A percentile compares a stretch with the other conserved stretches of the same genome.
Conservation (phyloP, 495 filamentous ascomycete genomes). For the Annulohypoxylon moriforme region DNA sequence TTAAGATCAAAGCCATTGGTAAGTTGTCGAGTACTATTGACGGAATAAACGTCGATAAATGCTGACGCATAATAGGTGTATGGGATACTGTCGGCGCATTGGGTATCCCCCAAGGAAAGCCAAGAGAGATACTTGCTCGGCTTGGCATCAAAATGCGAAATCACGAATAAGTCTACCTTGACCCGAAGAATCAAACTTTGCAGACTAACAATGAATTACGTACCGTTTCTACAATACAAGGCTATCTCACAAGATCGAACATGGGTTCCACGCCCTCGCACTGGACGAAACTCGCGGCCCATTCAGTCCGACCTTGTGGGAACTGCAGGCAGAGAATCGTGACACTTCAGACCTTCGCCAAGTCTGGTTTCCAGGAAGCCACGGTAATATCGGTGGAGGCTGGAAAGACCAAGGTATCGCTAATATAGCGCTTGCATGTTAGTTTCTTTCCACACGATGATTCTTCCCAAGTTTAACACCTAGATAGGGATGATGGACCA, state of each 20-base stretch:
- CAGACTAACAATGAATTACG: slow-evolving; percentile 40
- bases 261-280: slow-evolving; percentile 80
- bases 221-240: slow-evolving; percentile 70
- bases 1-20: slow-evolving; percentile 63
- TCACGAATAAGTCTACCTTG: slow-evolving; percentile 55
- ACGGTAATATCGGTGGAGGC: slow-evolving; percentile 74
- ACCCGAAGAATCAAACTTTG: background rate
- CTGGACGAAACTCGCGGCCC: slow-evolving; percentile 73
- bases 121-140: slow-evolving; percentile 32
- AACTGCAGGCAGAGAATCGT: slow-evolving; percentile 50
- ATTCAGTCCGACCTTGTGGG: slow-evolving; percentile 75
- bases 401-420: slow-evolving; percentile 63
- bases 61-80: slow-evolving; percentile 51
- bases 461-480: slow-evolving; percentile 14
- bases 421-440: slow-evolving; percentile 74
- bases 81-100: slow-evolving; percentile 72
- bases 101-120: slow-evolving; percentile 59
- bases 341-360: slow-evolving; percentile 68
- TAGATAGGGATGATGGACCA: slow-evolving; percentile 72
- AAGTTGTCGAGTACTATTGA: background rate
- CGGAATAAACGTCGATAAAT: background rate
- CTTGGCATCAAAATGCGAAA: slow-evolving; percentile 58
- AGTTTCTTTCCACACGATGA: slow-evolving; percentile 27
- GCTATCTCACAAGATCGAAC: slow-evolving; percentile 67
- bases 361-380: slow-evolving; percentile 79